Evolutionary conservation across 2,329 filamentous ascomycete species (phyloP).

Genomic region (Mariannaea elegans): DNA sequence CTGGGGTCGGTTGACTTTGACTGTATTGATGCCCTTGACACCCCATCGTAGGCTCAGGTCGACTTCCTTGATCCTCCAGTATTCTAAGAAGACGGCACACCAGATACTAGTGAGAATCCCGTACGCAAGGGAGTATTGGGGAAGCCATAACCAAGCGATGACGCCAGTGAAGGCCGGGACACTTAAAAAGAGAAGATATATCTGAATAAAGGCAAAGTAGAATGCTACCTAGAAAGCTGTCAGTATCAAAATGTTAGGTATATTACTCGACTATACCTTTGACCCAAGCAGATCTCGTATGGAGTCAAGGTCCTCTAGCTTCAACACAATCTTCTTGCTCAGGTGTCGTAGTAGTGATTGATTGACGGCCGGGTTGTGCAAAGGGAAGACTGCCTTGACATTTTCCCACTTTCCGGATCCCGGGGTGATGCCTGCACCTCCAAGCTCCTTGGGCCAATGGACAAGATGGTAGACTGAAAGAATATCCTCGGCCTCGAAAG

Average conservation of each 20-base stretch:
- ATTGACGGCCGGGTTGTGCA: constrained; percentile 68
- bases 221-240: constrained; percentile 66
- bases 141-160: constrained; percentile 73
- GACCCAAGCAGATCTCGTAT: constrained; percentile 71
- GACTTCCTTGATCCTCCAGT: constrained; percentile 79
- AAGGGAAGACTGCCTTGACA: constrained; percentile 68
- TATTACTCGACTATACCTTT: constrained; percentile 48
- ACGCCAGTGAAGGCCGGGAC: constrained; percentile 75
- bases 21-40: constrained; percentile 72
- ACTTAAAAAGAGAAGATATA: constrained; percentile 75
- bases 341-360: constrained; percentile 65
- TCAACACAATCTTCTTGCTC: constrained; percentile 61
- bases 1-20: constrained; percentile 71
- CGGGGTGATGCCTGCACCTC: constrained; percentile 70
- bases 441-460: constrained; percentile 63
- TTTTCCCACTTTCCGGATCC: constrained; percentile 66
- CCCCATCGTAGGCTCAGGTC: constrained; percentile 79
- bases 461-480: constrained; percentile 76
- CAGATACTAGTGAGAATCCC: constrained; percentile 73
- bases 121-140: constrained; percentile 76
- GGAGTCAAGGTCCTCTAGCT: constrained; percentile 61
- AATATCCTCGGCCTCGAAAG: constrained; percentile 71
- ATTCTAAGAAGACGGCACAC: constrained; percentile 79
- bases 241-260: background rate
- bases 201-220: constrained; percentile 85